phyloP scores from a whole-genome alignment of 257 asterid species.

The Ocimum tenuiflorum region DNA sequence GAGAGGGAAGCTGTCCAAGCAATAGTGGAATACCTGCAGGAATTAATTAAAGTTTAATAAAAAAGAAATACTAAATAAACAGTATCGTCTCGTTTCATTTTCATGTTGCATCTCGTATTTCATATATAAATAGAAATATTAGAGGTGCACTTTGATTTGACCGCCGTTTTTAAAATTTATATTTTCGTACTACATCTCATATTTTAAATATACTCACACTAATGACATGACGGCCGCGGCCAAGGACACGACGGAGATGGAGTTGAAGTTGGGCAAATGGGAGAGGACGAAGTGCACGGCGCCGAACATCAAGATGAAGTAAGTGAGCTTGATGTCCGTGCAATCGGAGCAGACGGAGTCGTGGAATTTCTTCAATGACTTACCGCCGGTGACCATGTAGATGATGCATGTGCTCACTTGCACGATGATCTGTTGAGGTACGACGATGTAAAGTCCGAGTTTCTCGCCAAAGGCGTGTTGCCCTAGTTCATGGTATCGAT shows the following conservation, averaged over 20 bases:
- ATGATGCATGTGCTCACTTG: conserved; percentile 52
- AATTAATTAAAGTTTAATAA: neutral
- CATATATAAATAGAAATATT: too few relatives aligned
- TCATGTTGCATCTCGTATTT: neutral
- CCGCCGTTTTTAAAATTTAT: too few relatives aligned
- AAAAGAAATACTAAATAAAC: too few relatives aligned
- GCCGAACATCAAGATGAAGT: conserved; percentile 41
- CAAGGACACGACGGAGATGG: conserved; percentile 43
- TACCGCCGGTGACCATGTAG: conserved; percentile 78
- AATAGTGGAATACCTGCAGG: conserved; percentile 39
- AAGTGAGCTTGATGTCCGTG: conserved; percentile 36
- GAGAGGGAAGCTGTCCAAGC: conserved; percentile 44
- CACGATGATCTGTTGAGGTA: conserved; percentile 60
- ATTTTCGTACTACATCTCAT: too few relatives aligned
- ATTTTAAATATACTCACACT: conserved; percentile 15
- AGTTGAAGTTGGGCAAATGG: conserved; percentile 58
- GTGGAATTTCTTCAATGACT: conserved; percentile 44
- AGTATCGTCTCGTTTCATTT: neutral
- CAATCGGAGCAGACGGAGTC: conserved; percentile 22
- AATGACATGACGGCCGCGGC: conserved; percentile 67
- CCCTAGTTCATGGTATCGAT: conserved; percentile 72
- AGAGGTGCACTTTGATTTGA: too few relatives aligned
- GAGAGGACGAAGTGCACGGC: conserved; percentile 38
- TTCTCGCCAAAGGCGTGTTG: conserved; percentile 62
- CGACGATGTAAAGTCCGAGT: conserved; percentile 59